Evolutionary conservation across 805 yeast genomes (phyloP).

Genomic region (Pichia sporocuriosa): DNA sequence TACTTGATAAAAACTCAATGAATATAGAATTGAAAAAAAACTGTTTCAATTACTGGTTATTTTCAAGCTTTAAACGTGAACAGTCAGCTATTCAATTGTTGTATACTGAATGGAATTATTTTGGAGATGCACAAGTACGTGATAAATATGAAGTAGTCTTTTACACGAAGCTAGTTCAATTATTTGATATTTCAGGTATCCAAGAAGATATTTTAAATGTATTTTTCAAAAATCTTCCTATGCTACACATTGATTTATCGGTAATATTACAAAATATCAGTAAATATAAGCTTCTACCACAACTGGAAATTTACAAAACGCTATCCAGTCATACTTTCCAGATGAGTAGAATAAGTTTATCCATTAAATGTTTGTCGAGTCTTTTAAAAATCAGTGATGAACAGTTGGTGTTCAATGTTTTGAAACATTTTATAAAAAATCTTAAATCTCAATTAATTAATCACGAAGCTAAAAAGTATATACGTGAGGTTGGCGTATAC

Average conservation of each 20-base stretch:
- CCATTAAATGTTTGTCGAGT: constrained; percentile 5
- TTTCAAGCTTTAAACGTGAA: neutral
- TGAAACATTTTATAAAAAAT: constrained; percentile 1
- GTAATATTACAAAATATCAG: neutral
- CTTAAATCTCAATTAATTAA: constrained; percentile 3
- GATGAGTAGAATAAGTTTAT: constrained; percentile 1
- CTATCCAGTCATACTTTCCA: constrained; percentile 3
- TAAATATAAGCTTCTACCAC: neutral
- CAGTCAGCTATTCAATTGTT: constrained; percentile 15
- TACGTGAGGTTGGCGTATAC: constrained; percentile 19
- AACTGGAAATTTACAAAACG: neutral
- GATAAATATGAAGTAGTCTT: constrained; percentile 20
- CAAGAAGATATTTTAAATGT: constrained; percentile 1
- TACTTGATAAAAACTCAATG: neutral
- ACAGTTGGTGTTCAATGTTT: neutral
- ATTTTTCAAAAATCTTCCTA: constrained; percentile 11
- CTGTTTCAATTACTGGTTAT: constrained; percentile 11
- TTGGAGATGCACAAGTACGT: constrained; percentile 18
- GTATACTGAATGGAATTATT: constrained; percentile 27
- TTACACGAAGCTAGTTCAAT: constrained; percentile 9
- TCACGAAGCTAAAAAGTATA: constrained; percentile 12
- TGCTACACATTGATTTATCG: constrained; percentile 1
- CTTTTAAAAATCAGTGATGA: constrained; percentile 1
- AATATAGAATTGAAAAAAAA: neutral
- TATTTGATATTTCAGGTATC: constrained; percentile 2